phyloP scores from a whole-genome alignment of 2,329 filamentous ascomycete genomes.

The Colletotrichum gloeosporioides region DNA sequence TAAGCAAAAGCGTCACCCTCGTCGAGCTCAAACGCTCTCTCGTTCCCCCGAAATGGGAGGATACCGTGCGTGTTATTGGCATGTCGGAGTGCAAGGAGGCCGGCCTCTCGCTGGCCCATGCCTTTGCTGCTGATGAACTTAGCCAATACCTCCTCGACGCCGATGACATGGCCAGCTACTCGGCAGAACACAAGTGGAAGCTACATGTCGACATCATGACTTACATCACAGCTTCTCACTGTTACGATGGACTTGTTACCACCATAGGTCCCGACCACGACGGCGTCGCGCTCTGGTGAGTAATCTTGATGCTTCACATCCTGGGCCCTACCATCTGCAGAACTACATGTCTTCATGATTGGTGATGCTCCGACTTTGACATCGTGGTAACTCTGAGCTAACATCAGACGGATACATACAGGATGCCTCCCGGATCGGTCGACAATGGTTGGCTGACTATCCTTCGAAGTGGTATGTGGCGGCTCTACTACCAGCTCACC shows the following conservation, averaged over 20 bases:
- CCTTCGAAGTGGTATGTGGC: conserved; percentile 79
- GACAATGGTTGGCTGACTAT: conserved; percentile 77
- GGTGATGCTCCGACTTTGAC: background rate
- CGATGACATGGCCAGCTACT: conserved; percentile 67
- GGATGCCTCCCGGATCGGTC: conserved; percentile 77
- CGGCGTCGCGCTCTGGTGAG: conserved; percentile 79
- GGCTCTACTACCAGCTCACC: conserved; percentile 76
- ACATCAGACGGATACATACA: conserved; percentile 35
- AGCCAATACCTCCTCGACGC: conserved; percentile 77
- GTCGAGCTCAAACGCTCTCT: conserved; percentile 44
- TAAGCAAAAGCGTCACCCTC: conserved; percentile 22
- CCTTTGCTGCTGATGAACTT: conserved; percentile 78
- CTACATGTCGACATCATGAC: conserved; percentile 80
- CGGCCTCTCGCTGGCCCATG: conserved; percentile 74
- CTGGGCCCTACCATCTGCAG: background rate
- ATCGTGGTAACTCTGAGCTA: background rate
- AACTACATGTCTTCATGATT: background rate
- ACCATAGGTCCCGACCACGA: conserved; percentile 79
- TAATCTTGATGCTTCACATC: conserved; percentile 18
- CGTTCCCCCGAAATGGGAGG: conserved; percentile 57
- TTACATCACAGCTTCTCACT: conserved; percentile 78
- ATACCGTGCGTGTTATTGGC: conserved; percentile 65
- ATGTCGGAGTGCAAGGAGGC: conserved; percentile 75
- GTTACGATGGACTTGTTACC: conserved; percentile 75
- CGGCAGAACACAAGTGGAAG: conserved; percentile 74